These are phyloP conservation scores for Diaporthe ilicicola DNA, from an alignment of 2,329 filamentous ascomycete species.

Conservation along the genomic window DNA sequence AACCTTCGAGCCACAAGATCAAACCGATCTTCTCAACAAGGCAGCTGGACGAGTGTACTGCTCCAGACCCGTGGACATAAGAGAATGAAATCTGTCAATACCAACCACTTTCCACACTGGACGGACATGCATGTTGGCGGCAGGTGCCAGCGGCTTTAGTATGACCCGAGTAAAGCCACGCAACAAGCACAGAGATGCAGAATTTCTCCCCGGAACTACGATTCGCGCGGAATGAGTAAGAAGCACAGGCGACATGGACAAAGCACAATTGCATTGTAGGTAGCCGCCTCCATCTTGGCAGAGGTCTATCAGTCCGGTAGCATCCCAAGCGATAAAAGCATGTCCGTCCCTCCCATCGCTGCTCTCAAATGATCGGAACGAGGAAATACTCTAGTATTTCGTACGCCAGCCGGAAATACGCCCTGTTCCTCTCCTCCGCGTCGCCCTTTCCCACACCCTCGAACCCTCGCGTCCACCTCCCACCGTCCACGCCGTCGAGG, in stretches of 20 bases:
- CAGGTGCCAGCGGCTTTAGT: too few relatives aligned
- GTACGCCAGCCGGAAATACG: slow-evolving; percentile 61
- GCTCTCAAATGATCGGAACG: slow-evolving; percentile 54
- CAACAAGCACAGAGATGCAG: too few relatives aligned
- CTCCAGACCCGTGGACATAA: too few relatives aligned
- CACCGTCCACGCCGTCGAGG: slow-evolving; percentile 58
- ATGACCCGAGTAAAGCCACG: too few relatives aligned
- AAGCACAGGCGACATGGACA: not conserved
- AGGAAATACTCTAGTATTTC: slow-evolving; percentile 63
- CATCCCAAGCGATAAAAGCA: not conserved
- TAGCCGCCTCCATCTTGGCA: not conserved
- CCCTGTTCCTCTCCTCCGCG: slow-evolving; percentile 36
- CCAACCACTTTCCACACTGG: too few relatives aligned
- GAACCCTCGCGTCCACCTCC: slow-evolving; percentile 48
- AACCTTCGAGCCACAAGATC: too few relatives aligned
- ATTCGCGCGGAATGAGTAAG: not conserved
- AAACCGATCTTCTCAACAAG: too few relatives aligned
- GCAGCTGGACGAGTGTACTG: too few relatives aligned
- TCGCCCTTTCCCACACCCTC: slow-evolving; percentile 37
- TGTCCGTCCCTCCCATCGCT: not conserved
- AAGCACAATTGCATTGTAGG: too few relatives aligned
- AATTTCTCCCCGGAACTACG: too few relatives aligned
- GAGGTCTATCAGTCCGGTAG: not conserved
- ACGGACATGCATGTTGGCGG: too few relatives aligned
- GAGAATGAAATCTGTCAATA: too few relatives aligned